Evolutionary conservation across 768 basidiomycete species (phyloP), one percentile per base, ranked within the genome.

Genomic region (Sarcodon sp.): DNA sequence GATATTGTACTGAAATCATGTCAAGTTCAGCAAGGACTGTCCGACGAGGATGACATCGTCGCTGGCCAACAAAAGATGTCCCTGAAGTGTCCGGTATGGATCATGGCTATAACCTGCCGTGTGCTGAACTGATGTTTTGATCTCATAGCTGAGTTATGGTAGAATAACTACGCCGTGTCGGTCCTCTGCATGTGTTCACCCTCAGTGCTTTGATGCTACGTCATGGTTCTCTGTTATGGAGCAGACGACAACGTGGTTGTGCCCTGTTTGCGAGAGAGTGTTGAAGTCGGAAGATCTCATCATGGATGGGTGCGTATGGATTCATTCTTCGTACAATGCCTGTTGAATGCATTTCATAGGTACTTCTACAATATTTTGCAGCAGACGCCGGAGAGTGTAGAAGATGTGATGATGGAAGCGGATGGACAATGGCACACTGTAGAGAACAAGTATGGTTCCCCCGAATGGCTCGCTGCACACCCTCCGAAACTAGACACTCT

Each of bases 211-310:
- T 64, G 96, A 99, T 64, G 92, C 92, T 0, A 73, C 72, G 13
- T 89, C 87, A 36, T 99, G 92, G 92, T 89, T 85, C 58, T 83
- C 83, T 4, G 80, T 94, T 61, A 98, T 96, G 79, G 88, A 94
- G 58, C 83, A 89, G 66, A 97, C 92, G 7, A 96, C 94, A 2
- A 92, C 91, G 32, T 99, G 88, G 85, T 64, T 84, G 43, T 98
- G 96, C 64, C 94, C 96, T 27, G 84, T 91, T 38, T 98, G 96
- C 64, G 88, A 90, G 61, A 81, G 77, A 58, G 67, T 72, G 43
- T 63, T 99, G 47, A 77, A 82, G 53, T 67, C 77, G 15, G 83
- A 84, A 33, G 89, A 97, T 51, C 67, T 99, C 34, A 83, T 96
- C 35, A 73, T 94, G 50, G 96, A 99, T 60, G 93, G 91, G 93